phyloP scores from a whole-genome alignment of 306 rosid species.

The Echinosophora koreensis region DNA sequence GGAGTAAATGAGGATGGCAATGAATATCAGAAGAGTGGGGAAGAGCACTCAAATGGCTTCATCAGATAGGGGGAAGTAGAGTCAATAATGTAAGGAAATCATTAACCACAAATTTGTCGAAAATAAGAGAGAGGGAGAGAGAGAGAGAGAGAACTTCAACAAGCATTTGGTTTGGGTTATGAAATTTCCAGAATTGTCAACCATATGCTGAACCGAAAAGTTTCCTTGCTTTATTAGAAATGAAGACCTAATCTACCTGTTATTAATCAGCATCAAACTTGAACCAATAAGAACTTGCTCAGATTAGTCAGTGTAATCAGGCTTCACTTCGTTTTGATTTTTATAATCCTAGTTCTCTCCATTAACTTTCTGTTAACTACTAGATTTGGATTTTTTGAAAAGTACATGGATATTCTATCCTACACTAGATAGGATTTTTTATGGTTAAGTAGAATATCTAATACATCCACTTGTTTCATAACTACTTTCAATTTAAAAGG shows the following conservation, averaged over 20 bases:
- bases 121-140: background rate
- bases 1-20: background rate
- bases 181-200: slow-evolving; percentile 1
- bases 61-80: background rate
- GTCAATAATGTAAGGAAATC: background rate
- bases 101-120: background rate
- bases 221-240: background rate
- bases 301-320: slow-evolving; percentile 12
- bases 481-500: slow-evolving; percentile 56
- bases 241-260: background rate
- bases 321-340: slow-evolving; percentile 29
- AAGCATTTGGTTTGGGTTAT: slow-evolving; percentile 1
- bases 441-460: slow-evolving; percentile 43
- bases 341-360: slow-evolving; percentile 12
- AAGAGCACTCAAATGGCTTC: no score
- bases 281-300: background rate
- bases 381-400: slow-evolving; percentile 7
- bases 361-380: slow-evolving; percentile 7
- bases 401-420: slow-evolving; percentile 13
- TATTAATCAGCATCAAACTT: slow-evolving; percentile 1
- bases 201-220: slow-evolving; percentile 3
- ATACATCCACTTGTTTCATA: slow-evolving; percentile 36
- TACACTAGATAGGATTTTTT: slow-evolving; percentile 24
- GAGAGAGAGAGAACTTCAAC: background rate
- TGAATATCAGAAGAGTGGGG: background rate